Base-by-base conservation (phyloP, 306 rosid species). In the Castanea crenata region DNA sequence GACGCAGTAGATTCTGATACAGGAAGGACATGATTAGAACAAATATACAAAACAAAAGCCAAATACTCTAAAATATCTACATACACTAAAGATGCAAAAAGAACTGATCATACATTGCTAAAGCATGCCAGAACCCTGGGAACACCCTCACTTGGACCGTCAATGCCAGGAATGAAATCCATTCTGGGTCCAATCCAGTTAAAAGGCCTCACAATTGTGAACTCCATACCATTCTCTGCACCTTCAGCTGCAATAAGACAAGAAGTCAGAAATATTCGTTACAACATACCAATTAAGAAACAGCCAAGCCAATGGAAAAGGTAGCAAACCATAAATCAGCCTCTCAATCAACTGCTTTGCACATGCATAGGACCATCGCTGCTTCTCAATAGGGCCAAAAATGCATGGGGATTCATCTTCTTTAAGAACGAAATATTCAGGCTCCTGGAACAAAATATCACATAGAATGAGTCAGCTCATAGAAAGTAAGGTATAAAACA, bases 151-250 rank as follows among this genome's bases (percentile, higher is more conserved):
- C 93, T 90, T 63, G 98, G 98, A 51, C 98, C 98, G 29, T 94
- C 97, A 71, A 94, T 78, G n/a, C 98, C 98, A 15, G 98, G 98
- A 76, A 94, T 94, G 88, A 94, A 92, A 86, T 94, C 98, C 98
- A 94, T 94, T 70, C 97, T 65, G 69, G 98, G 97, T 63, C 98
- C 98, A 59, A 94, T 94, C 98, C 98, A 94, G 84, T 94, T 94
- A 34, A 94, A 94, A 56, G 98, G 97, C 59, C 98, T 84, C 64
- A 94, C 98, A 71, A 94, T 92, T n/a, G 98, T 88, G 80, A 94
- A 92, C 74, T 90, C 96, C 13, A 92, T 71, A 74, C 93, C 97
- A 83, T 94, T 94, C 83, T 94, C 98, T 11, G 97, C 98, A 52
- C 98, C 97, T 90, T 94, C 98, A 59, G 97, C 96, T 94, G 86